Evolutionary conservation across 805 yeast genomes (phyloP).

Genomic region (Candida vaughaniae): DNA sequence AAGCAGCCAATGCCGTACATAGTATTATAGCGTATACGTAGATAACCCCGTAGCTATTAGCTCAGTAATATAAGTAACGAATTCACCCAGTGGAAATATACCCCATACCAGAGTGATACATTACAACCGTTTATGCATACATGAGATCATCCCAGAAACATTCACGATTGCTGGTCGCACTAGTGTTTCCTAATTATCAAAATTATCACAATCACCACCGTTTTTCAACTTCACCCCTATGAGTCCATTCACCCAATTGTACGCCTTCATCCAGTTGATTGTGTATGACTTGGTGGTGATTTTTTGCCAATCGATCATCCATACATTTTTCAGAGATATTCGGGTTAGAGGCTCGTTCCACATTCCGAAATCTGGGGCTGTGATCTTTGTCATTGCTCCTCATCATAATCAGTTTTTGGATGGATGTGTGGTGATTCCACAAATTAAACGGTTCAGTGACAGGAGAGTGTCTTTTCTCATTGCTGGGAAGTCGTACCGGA

Average conservation of each 20-base stretch:
- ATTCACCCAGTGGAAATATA: too few species aligned
- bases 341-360: conserved; percentile 37
- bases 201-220: too few species aligned
- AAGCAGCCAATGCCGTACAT: neutral
- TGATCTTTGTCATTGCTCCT: conserved; percentile 42
- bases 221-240: too few species aligned
- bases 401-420: conserved; percentile 45
- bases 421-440: conserved; percentile 36
- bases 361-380: conserved; percentile 37
- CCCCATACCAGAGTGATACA: too few species aligned
- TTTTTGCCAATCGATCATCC: conserved; percentile 33
- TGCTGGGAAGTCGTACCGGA: conserved; percentile 36
- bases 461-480: conserved; percentile 36
- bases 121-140: too few species aligned
- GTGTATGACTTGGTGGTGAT: conserved; percentile 28
- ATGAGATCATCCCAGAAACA: too few species aligned
- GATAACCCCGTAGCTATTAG: too few species aligned
- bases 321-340: conserved; percentile 42
- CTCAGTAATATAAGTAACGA: too few species aligned
- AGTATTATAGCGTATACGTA: too few species aligned
- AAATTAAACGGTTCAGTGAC: conserved; percentile 29
- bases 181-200: too few species aligned
- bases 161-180: too few species aligned
- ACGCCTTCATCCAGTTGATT: conserved; percentile 5
- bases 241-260: too few species aligned